These are phyloP conservation scores for Macrophomina tecta DNA, from an alignment of 2,329 filamentous ascomycete species.

Conservation along the genomic window DNA sequence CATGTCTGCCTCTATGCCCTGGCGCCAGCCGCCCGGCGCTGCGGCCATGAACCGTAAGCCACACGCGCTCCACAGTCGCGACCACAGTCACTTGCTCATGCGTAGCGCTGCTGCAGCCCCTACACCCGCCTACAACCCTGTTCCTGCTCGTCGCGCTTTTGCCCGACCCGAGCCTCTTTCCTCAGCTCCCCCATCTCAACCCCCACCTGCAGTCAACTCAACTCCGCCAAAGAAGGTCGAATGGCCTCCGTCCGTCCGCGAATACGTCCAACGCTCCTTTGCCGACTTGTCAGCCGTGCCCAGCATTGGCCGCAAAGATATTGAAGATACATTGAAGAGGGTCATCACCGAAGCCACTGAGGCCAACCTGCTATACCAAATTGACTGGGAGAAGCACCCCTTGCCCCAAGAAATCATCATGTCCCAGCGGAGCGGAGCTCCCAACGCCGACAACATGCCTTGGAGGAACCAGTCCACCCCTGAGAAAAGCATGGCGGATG, in stretches of 20 bases:
- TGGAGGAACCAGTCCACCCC: constrained; percentile 33
- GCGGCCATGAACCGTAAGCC: constrained; percentile 25
- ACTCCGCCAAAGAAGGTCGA: constrained; percentile 65
- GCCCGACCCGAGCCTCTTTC: constrained; percentile 32
- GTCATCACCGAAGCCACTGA: constrained; percentile 86
- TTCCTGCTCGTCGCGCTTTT: constrained; percentile 52
- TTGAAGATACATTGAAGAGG: constrained; percentile 83
- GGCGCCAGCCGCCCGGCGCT: constrained; percentile 25
- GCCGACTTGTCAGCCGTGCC: constrained; percentile 66
- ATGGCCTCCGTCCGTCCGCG: constrained; percentile 82
- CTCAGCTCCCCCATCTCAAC: constrained; percentile 34
- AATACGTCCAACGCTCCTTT: constrained; percentile 90
- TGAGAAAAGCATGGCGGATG: constrained; percentile 31
- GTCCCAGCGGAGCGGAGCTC: constrained; percentile 64
- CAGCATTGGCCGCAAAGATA: constrained; percentile 63
- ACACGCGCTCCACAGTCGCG: not conserved
- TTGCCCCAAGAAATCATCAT: constrained; percentile 84
- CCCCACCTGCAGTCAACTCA: constrained; percentile 33
- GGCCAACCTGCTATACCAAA: constrained; percentile 69
- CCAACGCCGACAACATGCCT: constrained; percentile 43
- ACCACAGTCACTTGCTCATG: not conserved
- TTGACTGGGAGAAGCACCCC: constrained; percentile 84
- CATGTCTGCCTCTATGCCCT: constrained; percentile 28
- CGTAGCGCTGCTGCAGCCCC: constrained; percentile 6
- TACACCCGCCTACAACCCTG: constrained; percentile 36